phyloP scores from a whole-genome alignment of 495 filamentous ascomycete species.

The Aspergillus asperescens region DNA sequence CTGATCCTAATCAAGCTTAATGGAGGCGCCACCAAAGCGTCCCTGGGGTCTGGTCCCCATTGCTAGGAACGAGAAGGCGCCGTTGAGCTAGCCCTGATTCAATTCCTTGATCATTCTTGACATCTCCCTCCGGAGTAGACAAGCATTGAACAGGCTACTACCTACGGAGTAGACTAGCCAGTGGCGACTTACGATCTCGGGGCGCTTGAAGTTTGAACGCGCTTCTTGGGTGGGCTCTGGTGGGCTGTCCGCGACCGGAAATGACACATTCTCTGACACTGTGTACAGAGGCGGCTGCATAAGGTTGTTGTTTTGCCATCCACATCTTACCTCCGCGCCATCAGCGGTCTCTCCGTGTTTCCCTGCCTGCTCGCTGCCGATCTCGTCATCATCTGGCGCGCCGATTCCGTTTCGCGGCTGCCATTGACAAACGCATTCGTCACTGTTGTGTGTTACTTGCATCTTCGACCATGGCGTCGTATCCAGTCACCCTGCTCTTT shows the following conservation, averaged over 20 bases:
- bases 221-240: not conserved
- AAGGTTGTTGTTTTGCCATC: conserved; percentile 10
- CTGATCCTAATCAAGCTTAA: conserved; percentile 1
- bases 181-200: not conserved
- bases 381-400: conserved; percentile 12
- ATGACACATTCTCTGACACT: conserved; percentile 9
- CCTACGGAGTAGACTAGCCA: not conserved
- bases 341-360: conserved; percentile 6
- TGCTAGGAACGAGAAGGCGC: not conserved
- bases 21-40: not conserved
- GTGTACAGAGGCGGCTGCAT: not conserved
- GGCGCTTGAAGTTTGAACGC: not conserved
- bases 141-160: too few relatives aligned
- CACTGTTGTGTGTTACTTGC: conserved; percentile 22
- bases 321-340: conserved; percentile 12
- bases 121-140: too few relatives aligned
- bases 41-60: not conserved
- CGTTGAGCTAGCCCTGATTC: not conserved
- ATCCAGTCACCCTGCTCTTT: conserved; percentile 18
- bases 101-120: not conserved
- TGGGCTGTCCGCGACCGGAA: conserved; percentile 16
- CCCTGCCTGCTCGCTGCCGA: conserved; percentile 9
- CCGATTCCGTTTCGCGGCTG: conserved; percentile 14
- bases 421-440: conserved; percentile 23
- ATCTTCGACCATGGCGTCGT: conserved; percentile 15